Percentiles rank a stretch among this genome's conserved stretches.
Evolutionary conservation across 2,329 filamentous ascomycete genomes (phyloP).

Genomic region (Cladophialophora psammophila): DNA sequence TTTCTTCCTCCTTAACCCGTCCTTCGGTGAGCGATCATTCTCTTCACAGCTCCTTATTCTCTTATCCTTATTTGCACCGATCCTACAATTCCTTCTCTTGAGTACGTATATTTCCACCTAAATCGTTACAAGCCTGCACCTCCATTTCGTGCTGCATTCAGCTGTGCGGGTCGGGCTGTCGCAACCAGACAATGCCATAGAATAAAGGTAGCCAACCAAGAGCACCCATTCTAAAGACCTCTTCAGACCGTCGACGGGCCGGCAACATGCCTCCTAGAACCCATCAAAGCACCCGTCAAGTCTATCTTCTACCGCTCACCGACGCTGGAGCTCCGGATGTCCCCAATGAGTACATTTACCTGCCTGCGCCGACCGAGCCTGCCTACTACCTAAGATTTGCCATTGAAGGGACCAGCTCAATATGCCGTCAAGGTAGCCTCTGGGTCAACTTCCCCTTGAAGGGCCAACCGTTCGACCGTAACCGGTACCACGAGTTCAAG

Average conservation of each 20-base stretch:
- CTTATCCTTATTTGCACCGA: slow-evolving; percentile 7
- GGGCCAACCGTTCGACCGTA: slow-evolving; percentile 76
- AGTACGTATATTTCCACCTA: slow-evolving; percentile 4
- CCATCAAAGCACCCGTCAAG: slow-evolving; percentile 52
- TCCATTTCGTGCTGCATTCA: slow-evolving; percentile 17
- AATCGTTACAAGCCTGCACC: slow-evolving; percentile 8
- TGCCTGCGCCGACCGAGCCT: slow-evolving; percentile 77
- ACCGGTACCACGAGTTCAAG: slow-evolving; percentile 79
- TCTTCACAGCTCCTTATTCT: slow-evolving; percentile 3
- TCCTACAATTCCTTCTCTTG: slow-evolving; percentile 11
- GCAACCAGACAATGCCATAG: slow-evolving; percentile 28
- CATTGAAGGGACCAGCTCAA: slow-evolving; percentile 65
- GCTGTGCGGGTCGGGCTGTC: slow-evolving; percentile 1
- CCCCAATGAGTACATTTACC: slow-evolving; percentile 87
- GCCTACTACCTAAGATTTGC: slow-evolving; percentile 61
- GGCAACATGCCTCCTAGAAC: slow-evolving; percentile 39
- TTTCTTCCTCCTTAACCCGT: background rate
- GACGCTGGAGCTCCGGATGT: slow-evolving; percentile 93
- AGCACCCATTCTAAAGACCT: slow-evolving; percentile 1
- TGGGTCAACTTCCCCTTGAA: slow-evolving; percentile 94
- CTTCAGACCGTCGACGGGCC: slow-evolving; percentile 8
- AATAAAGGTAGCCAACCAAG: background rate
- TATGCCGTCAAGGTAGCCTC: slow-evolving; percentile 90
- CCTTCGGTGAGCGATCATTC: slow-evolving; percentile 15
- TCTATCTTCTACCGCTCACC: slow-evolving; percentile 89